Evolutionary conservation across 768 basidiomycete genomes (phyloP), one percentile per base, ranked within the genome.

Genomic region (Lactifluus pinguis): DNA sequence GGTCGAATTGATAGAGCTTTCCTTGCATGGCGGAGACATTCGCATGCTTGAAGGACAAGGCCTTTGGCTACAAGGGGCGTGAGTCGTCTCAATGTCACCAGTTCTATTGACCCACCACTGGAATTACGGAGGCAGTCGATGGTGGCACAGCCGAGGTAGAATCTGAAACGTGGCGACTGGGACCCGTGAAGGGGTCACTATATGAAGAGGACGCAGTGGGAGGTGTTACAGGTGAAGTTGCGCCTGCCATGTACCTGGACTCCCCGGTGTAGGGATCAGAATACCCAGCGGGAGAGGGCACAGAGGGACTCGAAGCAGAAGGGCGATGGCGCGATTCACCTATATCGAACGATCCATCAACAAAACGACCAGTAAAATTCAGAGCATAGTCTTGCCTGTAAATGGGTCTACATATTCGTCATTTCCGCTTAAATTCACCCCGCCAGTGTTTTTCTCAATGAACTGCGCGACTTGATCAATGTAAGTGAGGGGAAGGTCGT

Each of bases 391-490:
- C 71, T 62, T 70, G 81, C 95, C 95, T 62, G 95, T 98, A 72
- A 81, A 98, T 6, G 95, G 95, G 70, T 98, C 95, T 21, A 85
- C 81, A 69, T 80, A 92, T 51, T 84, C 80, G n/a, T 77, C 74
- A 3, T 76, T 69, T 14, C 76, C 75, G 44, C 87, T 86, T 10
- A 98, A 73, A 55, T 78, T 85, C 21, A 91, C 84, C 1, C 90
- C 91, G 4, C 79, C 75, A 0, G 94, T 89, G 65, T 94, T 97
- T 73, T 89, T 89, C 73, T 97, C 89, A 55, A 99, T 98, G 73
- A 98, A 98, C 57, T 79, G 77, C 32, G 90, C 95, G 14, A 99
- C 88, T 72, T 98, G 81, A 66, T 98, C 95, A 29, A 92, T 75
- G 69, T 98, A 94, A 5, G 77, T 78, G 63, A 83, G 68, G 0